Evolutionary conservation across 2,329 filamentous ascomycete genomes (phyloP).

Genomic region (Didymella glomerata): DNA sequence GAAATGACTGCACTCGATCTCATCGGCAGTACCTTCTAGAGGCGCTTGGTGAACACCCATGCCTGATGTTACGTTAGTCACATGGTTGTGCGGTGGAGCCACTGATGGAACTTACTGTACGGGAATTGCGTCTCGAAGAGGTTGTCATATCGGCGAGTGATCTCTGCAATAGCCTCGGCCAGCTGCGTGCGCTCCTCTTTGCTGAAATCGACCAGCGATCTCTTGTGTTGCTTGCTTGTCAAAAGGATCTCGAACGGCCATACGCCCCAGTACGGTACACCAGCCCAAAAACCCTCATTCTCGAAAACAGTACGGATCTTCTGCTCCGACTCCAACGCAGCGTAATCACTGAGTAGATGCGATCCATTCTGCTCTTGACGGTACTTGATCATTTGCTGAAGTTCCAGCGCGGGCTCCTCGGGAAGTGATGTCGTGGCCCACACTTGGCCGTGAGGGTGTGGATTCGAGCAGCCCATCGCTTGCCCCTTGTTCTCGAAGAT

Average conservation of each 20-base stretch:
- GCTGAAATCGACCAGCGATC: constrained; percentile 82
- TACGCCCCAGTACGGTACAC: constrained; percentile 97
- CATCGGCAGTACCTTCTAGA: constrained; percentile 79
- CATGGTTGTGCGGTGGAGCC: background rate
- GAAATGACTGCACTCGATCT: constrained; percentile 87
- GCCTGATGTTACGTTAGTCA: constrained; percentile 56
- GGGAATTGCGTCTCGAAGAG: constrained; percentile 96
- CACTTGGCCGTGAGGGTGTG: constrained; percentile 94
- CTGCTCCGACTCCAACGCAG: constrained; percentile 80
- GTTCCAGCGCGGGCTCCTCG: constrained; percentile 84
- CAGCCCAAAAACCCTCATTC: constrained; percentile 82
- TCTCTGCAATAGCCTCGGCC: constrained; percentile 85
- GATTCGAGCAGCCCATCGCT: constrained; percentile 98
- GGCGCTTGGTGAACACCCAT: constrained; percentile 97
- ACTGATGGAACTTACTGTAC: constrained; percentile 71
- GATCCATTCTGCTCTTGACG: constrained; percentile 73
- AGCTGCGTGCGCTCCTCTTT: constrained; percentile 74
- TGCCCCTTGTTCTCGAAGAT: constrained; percentile 99
- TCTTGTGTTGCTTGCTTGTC: constrained; percentile 82
- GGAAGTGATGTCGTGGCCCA: constrained; percentile 94
- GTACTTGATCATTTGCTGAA: constrained; percentile 82
- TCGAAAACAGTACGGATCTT: constrained; percentile 86
- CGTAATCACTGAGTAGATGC: constrained; percentile 87
- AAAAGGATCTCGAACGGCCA: constrained; percentile 98
- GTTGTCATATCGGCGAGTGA: constrained; percentile 93